Evolutionary conservation across 192 early-diverging fungal species (phyloP), one percentile per base, ranked within the genome.

Genomic region (Coemansia biformis): DNA sequence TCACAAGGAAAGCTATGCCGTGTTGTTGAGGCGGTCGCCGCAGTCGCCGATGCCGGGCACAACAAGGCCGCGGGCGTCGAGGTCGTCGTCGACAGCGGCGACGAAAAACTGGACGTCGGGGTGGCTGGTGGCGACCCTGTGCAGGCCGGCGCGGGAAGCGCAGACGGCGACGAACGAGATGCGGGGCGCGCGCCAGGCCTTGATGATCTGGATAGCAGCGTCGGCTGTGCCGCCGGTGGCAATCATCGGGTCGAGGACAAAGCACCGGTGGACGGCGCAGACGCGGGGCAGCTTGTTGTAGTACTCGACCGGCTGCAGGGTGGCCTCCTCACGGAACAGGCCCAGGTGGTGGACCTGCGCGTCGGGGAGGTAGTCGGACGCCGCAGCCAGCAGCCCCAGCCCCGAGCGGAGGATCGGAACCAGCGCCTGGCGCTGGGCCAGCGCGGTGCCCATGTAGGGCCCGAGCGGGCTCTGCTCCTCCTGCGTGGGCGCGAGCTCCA

Each of bases 281-380:
- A 63, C 50, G n/a, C 61, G 50, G 6, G 90, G 90, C 19, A 92
- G 71, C 59, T 91, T 92, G 64, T 92, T 92, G 75, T 89, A 92
- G 68, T 92, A 92, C 61, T 92, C 90, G n/a, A 92, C 87, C 6
- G 90, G 90, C 53, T 83, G 80, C 32, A 90, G 73, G 1, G 87
- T 85, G 5, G 80, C 46, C 75, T 83, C 85, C 57, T 92, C 90
- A 48, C 90, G 69, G 67, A 81, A 92, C 15, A 92, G 54, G 9
- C 90, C 90, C 13, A 92, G 49, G 59, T 92, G 90, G 28, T 85
- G 79, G 26, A 89, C 71, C 37, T 77, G 67, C n/a, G 88, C 85
- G 14, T 76, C 62, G 23, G 83, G 90, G 19, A 92, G 51, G 11
- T 90, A 59, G 2, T 66, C 64, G 18, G 87, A 72, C 30, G 54